Conservation (phyloP, 441 rosid genomes). For the Biscutella laevigata region DNA sequence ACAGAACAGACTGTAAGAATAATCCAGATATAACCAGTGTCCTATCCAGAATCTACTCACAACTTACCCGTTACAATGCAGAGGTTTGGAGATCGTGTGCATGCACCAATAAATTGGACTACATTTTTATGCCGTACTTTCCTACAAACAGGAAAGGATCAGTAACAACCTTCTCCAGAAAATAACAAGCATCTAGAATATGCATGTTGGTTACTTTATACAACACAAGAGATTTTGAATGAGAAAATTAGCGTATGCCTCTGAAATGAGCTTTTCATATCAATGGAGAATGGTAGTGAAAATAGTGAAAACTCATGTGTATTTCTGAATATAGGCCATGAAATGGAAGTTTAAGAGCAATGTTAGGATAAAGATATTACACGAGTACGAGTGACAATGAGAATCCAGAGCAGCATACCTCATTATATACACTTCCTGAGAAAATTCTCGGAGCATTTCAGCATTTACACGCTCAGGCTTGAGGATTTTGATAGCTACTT, state of each 20-base stretch:
- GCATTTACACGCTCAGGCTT: constrained; percentile 71
- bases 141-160: constrained; percentile 36
- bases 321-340: background rate
- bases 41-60: background rate
- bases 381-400: background rate
- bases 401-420: constrained; percentile 43
- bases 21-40: background rate
- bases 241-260: background rate
- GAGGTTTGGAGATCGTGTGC: constrained; percentile 70
- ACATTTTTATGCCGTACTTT: constrained; percentile 93
- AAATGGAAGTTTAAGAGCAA: background rate
- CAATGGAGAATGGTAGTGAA: background rate
- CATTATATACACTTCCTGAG: constrained; percentile 93
- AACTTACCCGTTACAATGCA: constrained; percentile 83
- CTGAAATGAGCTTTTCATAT: background rate
- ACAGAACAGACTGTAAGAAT: background rate
- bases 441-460: constrained; percentile 74
- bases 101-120: constrained; percentile 92
- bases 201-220: no score
- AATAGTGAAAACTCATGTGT: background rate
- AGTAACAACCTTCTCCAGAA: no score
- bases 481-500: constrained; percentile 83
- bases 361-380: background rate
- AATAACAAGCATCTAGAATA: no score
- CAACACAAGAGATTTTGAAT: no score